phyloP scores from a whole-genome alignment of 306 rosid genomes.

The Ormosia semicastrata region DNA sequence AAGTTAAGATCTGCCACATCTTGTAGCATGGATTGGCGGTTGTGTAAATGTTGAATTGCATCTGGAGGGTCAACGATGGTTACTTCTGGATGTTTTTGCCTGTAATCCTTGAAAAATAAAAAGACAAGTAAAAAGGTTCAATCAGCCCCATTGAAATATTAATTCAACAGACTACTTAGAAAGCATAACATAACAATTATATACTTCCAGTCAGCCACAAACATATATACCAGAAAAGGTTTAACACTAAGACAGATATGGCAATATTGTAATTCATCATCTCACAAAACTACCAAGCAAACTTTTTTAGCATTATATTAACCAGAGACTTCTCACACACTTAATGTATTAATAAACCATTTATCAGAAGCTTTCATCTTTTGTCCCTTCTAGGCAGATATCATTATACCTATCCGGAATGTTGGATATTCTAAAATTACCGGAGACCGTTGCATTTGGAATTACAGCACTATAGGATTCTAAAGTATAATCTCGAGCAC shows the following conservation, averaged over 20 bases:
- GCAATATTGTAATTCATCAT: neutral
- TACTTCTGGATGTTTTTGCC: conserved; percentile 50
- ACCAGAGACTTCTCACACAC: neutral
- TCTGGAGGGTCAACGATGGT: conserved; percentile 49
- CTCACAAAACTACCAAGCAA: conserved; percentile 19
- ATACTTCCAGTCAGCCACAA: neutral
- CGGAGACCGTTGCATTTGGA: neutral
- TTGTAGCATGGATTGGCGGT: conserved; percentile 65
- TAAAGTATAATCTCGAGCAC: conserved; percentile 13
- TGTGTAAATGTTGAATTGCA: conserved; percentile 50
- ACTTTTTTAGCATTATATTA: neutral
- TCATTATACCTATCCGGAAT: neutral
- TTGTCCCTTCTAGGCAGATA: neutral
- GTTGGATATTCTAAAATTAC: neutral
- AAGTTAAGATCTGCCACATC: conserved; percentile 51
- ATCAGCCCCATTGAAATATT: conserved; percentile 21
- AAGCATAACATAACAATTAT: conserved; percentile 17
- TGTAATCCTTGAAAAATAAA: conserved; percentile 46
- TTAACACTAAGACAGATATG: neutral
- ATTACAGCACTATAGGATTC: neutral
- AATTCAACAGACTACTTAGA: neutral
- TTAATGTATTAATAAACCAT: neutral
- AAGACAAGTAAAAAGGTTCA: neutral
- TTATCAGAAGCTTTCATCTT: neutral
- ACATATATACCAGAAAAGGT: neutral